Percentiles rank a stretch among this genome's conserved stretches.
Evolutionary conservation across 2,329 filamentous ascomycete species (phyloP).

Genomic region (Penicillium sp.): DNA sequence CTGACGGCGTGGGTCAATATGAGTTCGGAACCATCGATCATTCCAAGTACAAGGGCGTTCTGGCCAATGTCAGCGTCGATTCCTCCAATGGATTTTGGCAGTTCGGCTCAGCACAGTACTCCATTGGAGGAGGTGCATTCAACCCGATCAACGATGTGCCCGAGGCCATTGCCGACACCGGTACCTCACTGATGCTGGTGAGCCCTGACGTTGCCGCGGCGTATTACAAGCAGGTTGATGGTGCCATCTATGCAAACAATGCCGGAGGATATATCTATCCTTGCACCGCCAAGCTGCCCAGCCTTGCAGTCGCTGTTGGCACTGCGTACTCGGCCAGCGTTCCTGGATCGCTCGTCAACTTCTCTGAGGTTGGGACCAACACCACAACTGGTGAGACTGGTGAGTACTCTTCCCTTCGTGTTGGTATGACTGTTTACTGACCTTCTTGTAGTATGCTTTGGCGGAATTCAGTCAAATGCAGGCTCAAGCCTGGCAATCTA

Average conservation of each 20-base stretch:
- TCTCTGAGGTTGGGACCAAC: slow-evolving; percentile 52
- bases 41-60: slow-evolving; percentile 61
- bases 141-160: slow-evolving; percentile 35
- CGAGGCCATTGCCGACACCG: slow-evolving; percentile 66
- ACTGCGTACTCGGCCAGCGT: slow-evolving; percentile 53
- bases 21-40: slow-evolving; percentile 72
- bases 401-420: slow-evolving; percentile 27
- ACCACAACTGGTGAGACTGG: slow-evolving; percentile 40
- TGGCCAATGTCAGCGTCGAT: slow-evolving; percentile 65
- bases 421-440: slow-evolving; percentile 1
- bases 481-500: slow-evolving; percentile 58
- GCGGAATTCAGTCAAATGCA: slow-evolving; percentile 61
- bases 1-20: slow-evolving; percentile 63
- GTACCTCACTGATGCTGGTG: slow-evolving; percentile 66
- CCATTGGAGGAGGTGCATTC: slow-evolving; percentile 49
- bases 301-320: slow-evolving; percentile 57
- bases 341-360: slow-evolving; percentile 58
- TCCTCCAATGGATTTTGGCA: slow-evolving; percentile 69
- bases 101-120: slow-evolving; percentile 60
- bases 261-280: slow-evolving; percentile 59
- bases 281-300: slow-evolving; percentile 56
- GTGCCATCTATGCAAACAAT: slow-evolving; percentile 48
- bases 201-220: slow-evolving; percentile 56
- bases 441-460: slow-evolving; percentile 52
- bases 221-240: slow-evolving; percentile 61